Evolutionary conservation across 176 grass and related monocot species (phyloP), one percentile per base, ranked within the genome.

Genomic region (Aegilops tauschii): DNA sequence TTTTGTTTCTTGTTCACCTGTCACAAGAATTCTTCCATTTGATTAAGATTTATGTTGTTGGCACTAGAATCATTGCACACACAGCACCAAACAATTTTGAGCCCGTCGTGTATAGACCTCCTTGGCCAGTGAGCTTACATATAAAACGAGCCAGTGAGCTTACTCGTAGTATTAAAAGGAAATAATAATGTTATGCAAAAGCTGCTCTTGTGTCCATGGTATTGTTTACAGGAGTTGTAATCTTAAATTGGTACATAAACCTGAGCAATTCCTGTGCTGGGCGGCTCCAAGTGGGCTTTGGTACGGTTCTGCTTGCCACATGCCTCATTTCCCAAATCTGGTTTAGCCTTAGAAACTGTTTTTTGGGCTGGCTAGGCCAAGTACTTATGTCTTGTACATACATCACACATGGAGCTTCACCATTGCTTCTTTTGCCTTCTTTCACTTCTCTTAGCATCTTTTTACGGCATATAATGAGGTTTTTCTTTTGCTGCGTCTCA

Each of bases 31-130:
- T 75, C 14, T 61, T 75, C 20, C 20, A 79, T 63, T 49, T 83
- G 34, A 40, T 82, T 79, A 76, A 80, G 64, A 83, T 79, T 90
- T 75, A 82, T 6, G 30, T 65, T 77, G 37, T 76, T 42, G 8
- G 20, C 61, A 85, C 42, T 54, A 85, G 61, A 83, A 47, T 82
- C 29, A 30, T 71, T 80, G 54, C 37, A 74, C 8, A 68, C 39
- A 45, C 65, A 69, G 5, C 5, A 18, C 13, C 35, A 13, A 36
- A 16, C 14, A 83, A 78, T 73, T 76, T 70, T 65, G 36, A 23
- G 61, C 6, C 45, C 12, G 39, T 34, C 78, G 12, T 79, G 78
- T 83, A 45, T 73, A 73, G 23, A n/a, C 27, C 9, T 69, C 65
- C 45, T 81, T 80, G 69, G 69, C 63, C 80, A n/a, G 44, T 69